Base-by-base conservation (phyloP, 768 basidiomycete genomes). In the Daedalea quercina region DNA sequence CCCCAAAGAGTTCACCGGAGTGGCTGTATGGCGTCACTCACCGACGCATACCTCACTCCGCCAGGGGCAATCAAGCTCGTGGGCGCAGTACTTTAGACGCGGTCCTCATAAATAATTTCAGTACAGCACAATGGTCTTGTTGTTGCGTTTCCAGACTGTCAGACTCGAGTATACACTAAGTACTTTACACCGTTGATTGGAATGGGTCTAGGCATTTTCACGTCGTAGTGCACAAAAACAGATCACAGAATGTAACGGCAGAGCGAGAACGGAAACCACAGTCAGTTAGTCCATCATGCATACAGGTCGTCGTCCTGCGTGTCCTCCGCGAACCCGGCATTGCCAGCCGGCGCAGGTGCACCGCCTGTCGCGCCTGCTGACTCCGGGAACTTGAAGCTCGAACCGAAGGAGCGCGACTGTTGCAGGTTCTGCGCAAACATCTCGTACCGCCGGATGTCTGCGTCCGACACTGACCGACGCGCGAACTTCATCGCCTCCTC, bases 401-500 rank as follows among this genome's bases (percentile, higher is more conserved):
- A 87, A 45, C 95, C 94, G 65, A 96, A 94, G 43, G 86, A 87
- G 65, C 92, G 85, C 55, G 89, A 90, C 69, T 93, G 92, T 71
- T 91, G 90, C 55, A 93, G 73, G 69, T 91, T 92, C 86, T 94
- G 94, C 33, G 94, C 74, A 70, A 98, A 98, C 86, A 96, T 94
- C 80, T 98, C 95, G 70, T 98, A 99, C 50, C 94, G 85, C 63
- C 94, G 82, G 71, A 98, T 95, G 65, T 98, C 95, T 58, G 89
- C 84, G 65, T 97, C 94, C 12, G 92, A 94, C 51, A 98, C 95
- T 12, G 94, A 97, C 49, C 96, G 87, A 68, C 96, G 87, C 56
- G 96, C 94, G 63, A 81, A 98, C 71, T 87, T 86, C 94, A 98
- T 98, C 1, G 96, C 94, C 72, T 98, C 95, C 73, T 98, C 95